phyloP scores from a whole-genome alignment of 140 eudicot genomes.

The Cichorium intybus region DNA sequence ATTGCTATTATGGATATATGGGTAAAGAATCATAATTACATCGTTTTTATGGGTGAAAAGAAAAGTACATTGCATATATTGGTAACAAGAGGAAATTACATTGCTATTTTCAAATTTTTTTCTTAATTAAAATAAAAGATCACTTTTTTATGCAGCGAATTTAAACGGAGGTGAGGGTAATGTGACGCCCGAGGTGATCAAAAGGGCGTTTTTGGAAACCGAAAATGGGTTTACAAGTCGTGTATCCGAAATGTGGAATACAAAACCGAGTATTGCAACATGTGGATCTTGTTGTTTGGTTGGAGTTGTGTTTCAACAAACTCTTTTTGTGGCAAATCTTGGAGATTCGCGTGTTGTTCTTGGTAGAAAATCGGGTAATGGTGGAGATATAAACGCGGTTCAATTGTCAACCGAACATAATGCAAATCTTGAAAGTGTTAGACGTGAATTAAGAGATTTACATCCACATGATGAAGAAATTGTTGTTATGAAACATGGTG shows the following conservation, averaged over 20 bases:
- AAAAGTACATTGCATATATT: not conserved
- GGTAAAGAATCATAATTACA: not conserved
- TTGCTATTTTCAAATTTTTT: not conserved
- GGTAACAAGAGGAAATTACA: not conserved
- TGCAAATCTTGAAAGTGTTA: constrained; percentile 49
- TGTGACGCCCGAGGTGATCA: constrained; percentile 59
- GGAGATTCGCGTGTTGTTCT: constrained; percentile 86
- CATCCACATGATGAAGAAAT: constrained; percentile 80
- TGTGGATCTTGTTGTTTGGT: constrained; percentile 84
- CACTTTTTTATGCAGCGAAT: constrained; percentile 58
- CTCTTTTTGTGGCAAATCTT: constrained; percentile 70
- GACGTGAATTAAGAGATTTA: constrained; percentile 53
- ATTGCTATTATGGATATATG: not conserved
- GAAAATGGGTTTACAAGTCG: constrained; percentile 57
- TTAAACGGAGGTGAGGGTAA: constrained; percentile 40
- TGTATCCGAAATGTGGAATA: constrained; percentile 52
- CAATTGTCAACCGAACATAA: constrained; percentile 81
- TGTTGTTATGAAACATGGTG: constrained; percentile 72
- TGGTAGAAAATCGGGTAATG: constrained; percentile 44
- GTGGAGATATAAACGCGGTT: constrained; percentile 47
- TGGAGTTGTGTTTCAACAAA: constrained; percentile 56
- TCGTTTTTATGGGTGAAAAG: too few species aligned
- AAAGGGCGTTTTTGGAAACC: constrained; percentile 57
- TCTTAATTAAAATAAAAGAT: not conserved
- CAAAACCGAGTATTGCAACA: constrained; percentile 53